Conservation (phyloP, 1,284 basidiomycete genomes). For the Microstroma glucosiphilum region DNA sequence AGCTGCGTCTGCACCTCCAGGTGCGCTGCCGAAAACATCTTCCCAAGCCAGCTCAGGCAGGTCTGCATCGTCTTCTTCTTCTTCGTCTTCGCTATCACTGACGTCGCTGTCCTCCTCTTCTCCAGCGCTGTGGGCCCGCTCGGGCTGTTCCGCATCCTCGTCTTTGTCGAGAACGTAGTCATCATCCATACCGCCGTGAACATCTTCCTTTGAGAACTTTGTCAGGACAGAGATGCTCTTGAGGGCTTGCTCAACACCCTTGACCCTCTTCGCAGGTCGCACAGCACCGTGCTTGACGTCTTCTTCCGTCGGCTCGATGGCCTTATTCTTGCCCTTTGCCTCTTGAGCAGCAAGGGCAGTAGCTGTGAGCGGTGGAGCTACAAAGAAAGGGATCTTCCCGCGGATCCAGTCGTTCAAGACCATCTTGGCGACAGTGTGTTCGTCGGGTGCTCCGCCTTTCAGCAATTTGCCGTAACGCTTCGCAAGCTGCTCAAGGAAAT, state of each 20-base stretch:
- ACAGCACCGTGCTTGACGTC: conserved; percentile 38
- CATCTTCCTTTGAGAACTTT: conserved; percentile 55
- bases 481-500: conserved; percentile 77
- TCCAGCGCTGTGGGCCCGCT: conserved; percentile 18
- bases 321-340: conserved; percentile 28
- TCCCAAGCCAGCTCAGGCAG: conserved; percentile 73
- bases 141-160: conserved; percentile 30
- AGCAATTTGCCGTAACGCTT: conserved; percentile 84
- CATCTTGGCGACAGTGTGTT: conserved; percentile 89
- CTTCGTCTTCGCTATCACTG: conserved; percentile 27
- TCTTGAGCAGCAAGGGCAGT: conserved; percentile 50
- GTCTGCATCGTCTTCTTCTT: conserved; percentile 26
- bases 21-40: conserved; percentile 59
- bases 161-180: conserved; percentile 47
- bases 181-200: conserved; percentile 38
- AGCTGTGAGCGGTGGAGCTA: conserved; percentile 57
- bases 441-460: conserved; percentile 89
- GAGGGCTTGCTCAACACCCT: conserved; percentile 59
- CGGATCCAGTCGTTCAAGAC: conserved; percentile 95
- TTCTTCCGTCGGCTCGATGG: conserved; percentile 15
- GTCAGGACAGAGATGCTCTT: conserved; percentile 58
- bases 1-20: no score
- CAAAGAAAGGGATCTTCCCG: conserved; percentile 85
- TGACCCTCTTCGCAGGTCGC: conserved; percentile 53
- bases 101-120: conserved; percentile 21